Evolutionary conservation across 768 basidiomycete species (phyloP), one percentile per base, ranked within the genome.

Genomic region (Mycena indigotica): DNA sequence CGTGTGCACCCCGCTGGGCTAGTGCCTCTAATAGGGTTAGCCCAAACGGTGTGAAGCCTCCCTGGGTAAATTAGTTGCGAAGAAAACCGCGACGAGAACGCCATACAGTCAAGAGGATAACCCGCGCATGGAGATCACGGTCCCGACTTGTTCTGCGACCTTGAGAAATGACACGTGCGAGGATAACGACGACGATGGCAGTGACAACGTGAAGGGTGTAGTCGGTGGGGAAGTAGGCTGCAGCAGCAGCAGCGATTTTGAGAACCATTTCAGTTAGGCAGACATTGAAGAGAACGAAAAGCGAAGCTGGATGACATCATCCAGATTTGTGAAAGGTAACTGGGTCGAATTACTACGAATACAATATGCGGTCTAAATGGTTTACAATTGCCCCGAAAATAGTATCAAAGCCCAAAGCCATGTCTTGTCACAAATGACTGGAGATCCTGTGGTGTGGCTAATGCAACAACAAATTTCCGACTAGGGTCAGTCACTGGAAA

Each of bases 381-480:
- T 17, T 29, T 39, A 29, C 35, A 61, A 16, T 25, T 26, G 41
- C 24, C 19, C 4, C 29, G 32, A 40, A 19, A 24, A 39, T 46
- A 28, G 12, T 19, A n/a, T 41, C 41, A 55, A 3, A 8, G 56
- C 70, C 59, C 71, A 48, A 74, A 70, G 19, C 83, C 84, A 48
- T 83, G 75, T 32, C 84, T 75, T 25, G 75, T 71, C 39, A 83
- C 81, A 63, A 86, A 84, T 46, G 75, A 81, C 67, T 91, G 84
- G 19, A 94, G 73, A 67, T 94, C 92, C 26, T 92, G 85, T 17
- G 75, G 67, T 19, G 92, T 94, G 1, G 88, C 91, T 0, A 94
- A 85, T 1, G 79, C 92, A 16, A 93, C 80, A 3, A 94, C 91
- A 57, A 94, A 94, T 68, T 93, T 92, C 55, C 91, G 84, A 51